Conservation (phyloP, 78 protist species). For the Dictyostelium capitatum region DNA sequence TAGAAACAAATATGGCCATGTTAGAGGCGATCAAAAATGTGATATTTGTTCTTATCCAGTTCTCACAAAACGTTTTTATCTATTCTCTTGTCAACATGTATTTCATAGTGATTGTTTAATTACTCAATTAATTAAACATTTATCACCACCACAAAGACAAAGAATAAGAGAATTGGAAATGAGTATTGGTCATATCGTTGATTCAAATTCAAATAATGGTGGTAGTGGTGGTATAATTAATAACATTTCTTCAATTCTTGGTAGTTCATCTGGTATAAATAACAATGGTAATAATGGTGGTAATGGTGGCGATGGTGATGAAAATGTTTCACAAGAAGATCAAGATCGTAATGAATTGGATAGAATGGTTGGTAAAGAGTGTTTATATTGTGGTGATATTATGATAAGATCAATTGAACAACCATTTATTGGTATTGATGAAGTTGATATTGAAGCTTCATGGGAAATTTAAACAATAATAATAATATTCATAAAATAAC, state of each 20-base stretch:
- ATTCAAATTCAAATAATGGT: not conserved
- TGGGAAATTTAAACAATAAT: conserved; percentile 55
- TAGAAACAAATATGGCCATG: conserved; percentile 86
- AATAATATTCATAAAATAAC: not conserved
- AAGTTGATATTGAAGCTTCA: conserved; percentile 43
- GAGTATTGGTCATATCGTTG: not conserved
- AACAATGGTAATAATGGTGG: not conserved
- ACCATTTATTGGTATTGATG: conserved; percentile 87
- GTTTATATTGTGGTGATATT: conserved; percentile 88
- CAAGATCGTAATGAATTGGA: conserved; percentile 80
- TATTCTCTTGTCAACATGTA: conserved; percentile 95
- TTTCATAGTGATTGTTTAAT: conserved; percentile 94
- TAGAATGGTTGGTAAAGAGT: conserved; percentile 87
- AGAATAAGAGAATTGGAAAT: conserved; percentile 56
- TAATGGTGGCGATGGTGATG: conserved; percentile 15
- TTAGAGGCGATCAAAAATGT: conserved; percentile 86
- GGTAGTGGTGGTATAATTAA: not conserved
- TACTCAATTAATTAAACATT: conserved; percentile 41
- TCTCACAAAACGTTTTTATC: conserved; percentile 85
- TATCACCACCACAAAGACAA: not conserved
- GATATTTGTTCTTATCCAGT: conserved; percentile 85
- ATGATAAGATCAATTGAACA: conserved; percentile 85
- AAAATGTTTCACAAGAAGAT: conserved; percentile 58
- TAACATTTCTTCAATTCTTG: conserved; percentile 16
- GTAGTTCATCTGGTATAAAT: not conserved